Evolutionary conservation across 352 stramenopile species (phyloP), one percentile per base, ranked within the genome.

Genomic region (Globisporangium takayamanum): DNA sequence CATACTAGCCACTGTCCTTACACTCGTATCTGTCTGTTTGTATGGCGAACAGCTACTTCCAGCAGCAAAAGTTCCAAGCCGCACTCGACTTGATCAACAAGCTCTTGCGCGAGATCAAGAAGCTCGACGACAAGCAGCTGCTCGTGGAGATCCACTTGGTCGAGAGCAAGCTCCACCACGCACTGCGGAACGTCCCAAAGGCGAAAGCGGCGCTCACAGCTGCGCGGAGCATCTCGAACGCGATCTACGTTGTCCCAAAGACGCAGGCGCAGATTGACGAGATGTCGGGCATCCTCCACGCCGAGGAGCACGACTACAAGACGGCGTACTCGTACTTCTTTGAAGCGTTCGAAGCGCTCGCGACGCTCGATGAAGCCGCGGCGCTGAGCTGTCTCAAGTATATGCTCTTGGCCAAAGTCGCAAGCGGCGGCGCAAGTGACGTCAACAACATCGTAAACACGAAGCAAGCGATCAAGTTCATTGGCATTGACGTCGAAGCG

Each of bases 281-380:
- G 61, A 99, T 99, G 96, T 98, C 88, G 53, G 97, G 97, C 42
- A 95, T 97, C 45, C 84, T 99, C 37, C 95, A 99, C 70, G 97
- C 92, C 12, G 96, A 99, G 67, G 97, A 99, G 74, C 82, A 91
- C 45, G 97, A 99, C 80, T 99, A 99, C 83, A 98, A 98, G 76
- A 99, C 97, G 18, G 94, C 96, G 12, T 98, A 99, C 72, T 99
- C 96, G 49, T 99, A 99, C 86, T 99, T 99, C 76, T 96, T 99
- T 55, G 97, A 99, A 67, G 83, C 91, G 0, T 98, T 98, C 59
- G 95, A 98, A 71, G 96, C 94, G 7, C 97, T 99, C 50, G 88
- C 97, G 53, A 83, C 84, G 45, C 69, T 98, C 15, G 93, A 98
- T 68, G 80, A 96, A 55, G 66, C 70, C 18, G 80, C 92, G 33